Conservation (phyloP, 352 stramenopile genomes). For the Phytopythium oedochilum region DNA sequence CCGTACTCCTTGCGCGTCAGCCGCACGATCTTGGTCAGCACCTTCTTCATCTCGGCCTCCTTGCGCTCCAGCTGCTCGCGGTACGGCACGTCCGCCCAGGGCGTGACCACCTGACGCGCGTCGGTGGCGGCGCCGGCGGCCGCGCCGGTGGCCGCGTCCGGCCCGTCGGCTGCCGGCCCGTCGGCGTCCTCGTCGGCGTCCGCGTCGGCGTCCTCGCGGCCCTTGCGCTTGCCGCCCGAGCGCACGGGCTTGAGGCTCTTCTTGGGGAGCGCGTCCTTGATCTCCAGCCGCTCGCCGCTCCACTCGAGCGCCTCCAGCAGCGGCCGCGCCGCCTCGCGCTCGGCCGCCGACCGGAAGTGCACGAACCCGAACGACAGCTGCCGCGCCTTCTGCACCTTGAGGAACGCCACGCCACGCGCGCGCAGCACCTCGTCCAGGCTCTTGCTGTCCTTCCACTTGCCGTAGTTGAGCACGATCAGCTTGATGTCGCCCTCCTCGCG, state of each 20-base stretch:
- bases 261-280: slow-evolving; percentile 74
- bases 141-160: too few species aligned
- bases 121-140: too few species aligned
- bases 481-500: slow-evolving; percentile 61
- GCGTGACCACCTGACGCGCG: slow-evolving; percentile 75
- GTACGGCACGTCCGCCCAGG: slow-evolving; percentile 75
- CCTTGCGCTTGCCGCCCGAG: slow-evolving; percentile 9
- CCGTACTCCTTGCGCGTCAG: slow-evolving; percentile 81
- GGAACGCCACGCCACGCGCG: slow-evolving; percentile 42
- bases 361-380: slow-evolving; percentile 82
- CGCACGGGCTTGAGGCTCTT: slow-evolving; percentile 35
- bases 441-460: slow-evolving; percentile 82
- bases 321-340: slow-evolving; percentile 49
- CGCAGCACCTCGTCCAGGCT: slow-evolving; percentile 48
- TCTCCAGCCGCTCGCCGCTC: slow-evolving; percentile 64
- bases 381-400: slow-evolving; percentile 73
- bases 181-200: slow-evolving; percentile 11
- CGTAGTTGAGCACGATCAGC: slow-evolving; percentile 86
- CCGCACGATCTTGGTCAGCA: slow-evolving; percentile 83
- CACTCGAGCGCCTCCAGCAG: slow-evolving; percentile 53
- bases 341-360: slow-evolving; percentile 50
- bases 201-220: slow-evolving; percentile 4
- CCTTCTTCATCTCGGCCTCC: slow-evolving; percentile 88
- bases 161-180: too few species aligned
- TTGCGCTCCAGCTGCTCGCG: slow-evolving; percentile 82